Evolutionary conservation across 1,284 basidiomycete genomes (phyloP), one percentile per base, ranked within the genome.

Genomic region (Cystobasidiaceae sp.): DNA sequence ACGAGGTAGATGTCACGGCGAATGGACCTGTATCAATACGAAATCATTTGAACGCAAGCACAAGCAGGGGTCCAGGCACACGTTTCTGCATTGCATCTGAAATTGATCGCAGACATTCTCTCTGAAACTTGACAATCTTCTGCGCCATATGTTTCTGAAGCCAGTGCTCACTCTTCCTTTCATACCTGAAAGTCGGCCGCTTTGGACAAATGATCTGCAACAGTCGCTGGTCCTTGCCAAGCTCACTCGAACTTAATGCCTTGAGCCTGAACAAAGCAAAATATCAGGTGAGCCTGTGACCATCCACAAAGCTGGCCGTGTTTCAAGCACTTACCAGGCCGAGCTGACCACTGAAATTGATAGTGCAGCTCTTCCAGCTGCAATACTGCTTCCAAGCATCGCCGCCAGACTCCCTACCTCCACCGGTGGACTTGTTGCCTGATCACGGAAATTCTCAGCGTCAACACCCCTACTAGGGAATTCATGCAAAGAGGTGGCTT

Each of bases 371-470:
- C 75, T 87, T 87, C 76, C 76, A 79, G 37, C 75, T 64, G 63
- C 70, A 72, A 67, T 77, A 77, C 68, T 71, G 66, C 58, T 67
- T 93, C 93, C 93, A 97, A 25, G 93, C 89, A 77, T 97, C 93
- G 49, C 93, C 93, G 34, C 93, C 93, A 15, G 89, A 92, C 79
- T 97, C 93, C 62, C 93, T 84, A n/a, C 93, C 93, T 91, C 90
- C 92, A 66, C 80, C 80, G 1, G 79, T 80, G 39, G 65, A 86
- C 84, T 93, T 93, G 81, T 94, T 94, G 45, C 93, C 71, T 19
- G 69, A 27, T 67, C 67, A 2, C 51, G 66, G 17, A 57, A 59
- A 28, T 30, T 27, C 17, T 5, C 4, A 17, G 27, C 2, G 13
- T 2, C 2, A 19, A 21, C 11, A 17, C 3, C 23, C 15, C 13